Conservation (phyloP, 148 eudicot genomes). For the Rhododendron griersonianum region DNA sequence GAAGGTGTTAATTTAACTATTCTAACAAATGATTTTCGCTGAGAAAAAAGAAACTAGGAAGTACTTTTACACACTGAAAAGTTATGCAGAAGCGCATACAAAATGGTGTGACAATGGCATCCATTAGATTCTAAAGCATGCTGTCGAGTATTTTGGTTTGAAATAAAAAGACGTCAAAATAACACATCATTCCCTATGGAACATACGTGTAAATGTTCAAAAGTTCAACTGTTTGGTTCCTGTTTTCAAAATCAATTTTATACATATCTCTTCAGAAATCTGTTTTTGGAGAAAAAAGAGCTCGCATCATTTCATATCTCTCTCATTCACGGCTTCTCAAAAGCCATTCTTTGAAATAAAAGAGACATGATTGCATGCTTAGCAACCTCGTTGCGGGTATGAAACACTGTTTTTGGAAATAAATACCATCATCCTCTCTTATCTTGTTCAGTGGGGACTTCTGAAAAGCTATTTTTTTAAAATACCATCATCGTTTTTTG, state of each 20-base stretch:
- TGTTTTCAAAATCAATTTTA: background rate
- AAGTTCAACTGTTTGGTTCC: background rate
- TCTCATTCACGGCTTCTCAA: background rate
- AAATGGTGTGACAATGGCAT: background rate
- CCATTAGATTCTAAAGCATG: background rate
- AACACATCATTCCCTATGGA: background rate
- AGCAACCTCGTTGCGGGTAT: background rate
- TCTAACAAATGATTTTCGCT: too few species aligned
- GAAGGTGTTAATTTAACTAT: too few species aligned
- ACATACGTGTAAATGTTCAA: background rate
- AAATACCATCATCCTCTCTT: background rate
- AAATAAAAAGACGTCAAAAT: background rate
- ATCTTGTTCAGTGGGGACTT: background rate
- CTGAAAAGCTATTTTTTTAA: background rate
- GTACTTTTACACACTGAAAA: background rate
- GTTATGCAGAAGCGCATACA: background rate
- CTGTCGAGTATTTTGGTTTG: background rate
- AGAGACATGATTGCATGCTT: background rate
- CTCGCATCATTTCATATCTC: background rate
- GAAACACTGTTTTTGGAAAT: background rate
- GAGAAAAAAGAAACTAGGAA: background rate
- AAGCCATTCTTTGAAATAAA: background rate
- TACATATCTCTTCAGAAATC: background rate
- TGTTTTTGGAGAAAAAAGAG: background rate
- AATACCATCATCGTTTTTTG: background rate